phyloP scores from a whole-genome alignment of 306 rosid species.

The Prunus mira region DNA sequence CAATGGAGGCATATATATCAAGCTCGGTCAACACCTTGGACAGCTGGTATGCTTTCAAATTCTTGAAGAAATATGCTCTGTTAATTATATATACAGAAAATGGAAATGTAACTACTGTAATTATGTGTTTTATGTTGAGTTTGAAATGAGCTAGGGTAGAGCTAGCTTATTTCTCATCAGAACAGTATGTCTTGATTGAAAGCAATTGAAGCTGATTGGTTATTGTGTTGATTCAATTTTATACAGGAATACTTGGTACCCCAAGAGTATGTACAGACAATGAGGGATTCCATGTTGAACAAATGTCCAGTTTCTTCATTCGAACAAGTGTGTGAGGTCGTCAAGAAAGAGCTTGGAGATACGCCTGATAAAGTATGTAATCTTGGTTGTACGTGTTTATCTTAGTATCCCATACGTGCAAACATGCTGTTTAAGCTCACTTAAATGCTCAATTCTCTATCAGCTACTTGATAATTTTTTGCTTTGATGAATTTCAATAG shows the following conservation, averaged over 20 bases:
- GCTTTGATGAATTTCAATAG: background rate
- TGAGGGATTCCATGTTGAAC: slow-evolving; percentile 95
- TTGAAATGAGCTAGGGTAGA: background rate
- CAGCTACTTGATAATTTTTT: background rate
- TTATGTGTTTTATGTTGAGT: background rate
- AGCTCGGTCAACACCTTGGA: slow-evolving; percentile 94
- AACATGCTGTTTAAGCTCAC: background rate
- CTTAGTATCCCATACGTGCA: background rate
- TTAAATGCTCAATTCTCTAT: background rate
- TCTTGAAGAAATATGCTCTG: background rate
- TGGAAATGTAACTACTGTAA: too few relatives aligned
- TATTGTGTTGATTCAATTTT: slow-evolving; percentile 19
- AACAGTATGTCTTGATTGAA: background rate
- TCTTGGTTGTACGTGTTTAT: background rate
- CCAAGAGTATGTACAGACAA: slow-evolving; percentile 68
- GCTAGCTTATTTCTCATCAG: background rate
- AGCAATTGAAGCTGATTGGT: background rate
- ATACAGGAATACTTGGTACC: slow-evolving; percentile 88
- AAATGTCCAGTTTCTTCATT: slow-evolving; percentile 94
- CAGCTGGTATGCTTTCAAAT: slow-evolving; percentile 63
- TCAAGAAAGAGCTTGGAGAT: slow-evolving; percentile 82
- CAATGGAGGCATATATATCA: slow-evolving; percentile 95
- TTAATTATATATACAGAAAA: background rate
- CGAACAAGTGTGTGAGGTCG: slow-evolving; percentile 71
- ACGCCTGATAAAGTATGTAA: slow-evolving; percentile 74